Evolutionary conservation across 257 asterid species (phyloP), one percentile per base, ranked within the genome.

Genomic region (Primulina tabacum): DNA sequence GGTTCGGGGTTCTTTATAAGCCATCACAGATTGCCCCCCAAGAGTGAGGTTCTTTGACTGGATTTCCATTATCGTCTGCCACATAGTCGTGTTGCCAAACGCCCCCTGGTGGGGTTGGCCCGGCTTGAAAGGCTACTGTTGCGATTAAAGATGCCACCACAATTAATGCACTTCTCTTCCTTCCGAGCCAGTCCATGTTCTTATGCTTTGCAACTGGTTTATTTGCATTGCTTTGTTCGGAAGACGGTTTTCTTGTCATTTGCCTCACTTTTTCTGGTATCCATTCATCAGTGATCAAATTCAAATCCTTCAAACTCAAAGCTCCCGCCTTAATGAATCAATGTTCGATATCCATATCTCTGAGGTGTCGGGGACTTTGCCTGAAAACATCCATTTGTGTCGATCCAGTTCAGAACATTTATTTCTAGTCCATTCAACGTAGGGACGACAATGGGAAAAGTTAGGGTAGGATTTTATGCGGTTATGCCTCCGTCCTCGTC

Each of bases 361-460:
- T 75, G 43, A 82, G n/a, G 47, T 71, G 83, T 68, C 79, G 69
- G 16, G 82, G 85, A 73, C 83, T 78, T 59, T 78, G 83, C 68
- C 5, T 70, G 30, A 82, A 71, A 62, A 80, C 14, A 62, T 85
- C 86, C 58, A 78, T 43, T 60, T 83, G 72, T 59, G 86, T 85
- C 11, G 52, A 68, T 8, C 81, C 61, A 55, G 9, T 73, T 79
- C 72, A 75, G 70, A 6, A 79, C 76, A 73, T 85, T 82, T 63
- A 77, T 80, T 68, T 85, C 82, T 38, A 78, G 7, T 59, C 70
- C 76, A 56, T 62, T 72, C 65, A 69, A 6, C 12, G 69, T 53
- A 7, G 26, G 1, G 26, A 24, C 1, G 26, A 24, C 26, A 24
- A 24, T 24, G 26, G 1, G 1, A 0, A 0, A 24, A 24, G 26